Conservation (phyloP, 352 stramenopile species). For the Globisporangium acanthophoron region DNA sequence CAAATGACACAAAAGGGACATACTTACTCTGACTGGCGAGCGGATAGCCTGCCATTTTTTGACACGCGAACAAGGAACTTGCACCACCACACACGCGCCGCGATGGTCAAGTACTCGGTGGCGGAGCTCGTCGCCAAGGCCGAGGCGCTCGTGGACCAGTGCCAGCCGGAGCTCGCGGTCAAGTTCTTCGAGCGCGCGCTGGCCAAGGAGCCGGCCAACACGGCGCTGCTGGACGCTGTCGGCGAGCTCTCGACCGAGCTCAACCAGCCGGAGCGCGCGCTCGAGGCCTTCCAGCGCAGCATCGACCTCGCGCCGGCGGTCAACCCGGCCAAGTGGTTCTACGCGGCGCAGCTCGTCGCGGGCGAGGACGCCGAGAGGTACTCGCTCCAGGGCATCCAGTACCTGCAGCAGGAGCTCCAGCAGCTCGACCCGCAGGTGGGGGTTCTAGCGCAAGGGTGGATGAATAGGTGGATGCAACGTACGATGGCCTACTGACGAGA, state of each 20-base stretch:
- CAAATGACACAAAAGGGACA: too few relatives aligned
- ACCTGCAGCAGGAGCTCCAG: constrained; percentile 57
- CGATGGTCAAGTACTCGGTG: constrained; percentile 49
- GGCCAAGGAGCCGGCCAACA: constrained; percentile 60
- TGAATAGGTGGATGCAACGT: background rate
- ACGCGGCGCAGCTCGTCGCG: constrained; percentile 70
- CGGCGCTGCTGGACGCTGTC: constrained; percentile 65
- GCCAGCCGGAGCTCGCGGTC: constrained; percentile 75
- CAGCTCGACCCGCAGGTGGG: constrained; percentile 19
- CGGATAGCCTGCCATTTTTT: background rate
- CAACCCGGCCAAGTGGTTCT: constrained; percentile 84
- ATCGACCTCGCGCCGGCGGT: constrained; percentile 55
- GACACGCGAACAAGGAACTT: constrained; percentile 2
- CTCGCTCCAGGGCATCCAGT: constrained; percentile 61
- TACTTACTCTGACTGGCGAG: too few relatives aligned
- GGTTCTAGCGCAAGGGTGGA: too few relatives aligned
- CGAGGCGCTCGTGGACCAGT: constrained; percentile 80
- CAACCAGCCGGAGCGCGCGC: constrained; percentile 70
- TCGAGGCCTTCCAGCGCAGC: constrained; percentile 67
- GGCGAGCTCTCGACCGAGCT: constrained; percentile 82
- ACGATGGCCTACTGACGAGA: too few relatives aligned
- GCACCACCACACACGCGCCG: background rate
- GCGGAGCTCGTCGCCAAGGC: constrained; percentile 78
- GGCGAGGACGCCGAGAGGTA: constrained; percentile 72
- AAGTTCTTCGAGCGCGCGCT: constrained; percentile 84